Evolutionary conservation across 2,329 filamentous ascomycete species (phyloP), one percentile per base, ranked within the genome.

Genomic region (Hymenoscyphus salicellus): DNA sequence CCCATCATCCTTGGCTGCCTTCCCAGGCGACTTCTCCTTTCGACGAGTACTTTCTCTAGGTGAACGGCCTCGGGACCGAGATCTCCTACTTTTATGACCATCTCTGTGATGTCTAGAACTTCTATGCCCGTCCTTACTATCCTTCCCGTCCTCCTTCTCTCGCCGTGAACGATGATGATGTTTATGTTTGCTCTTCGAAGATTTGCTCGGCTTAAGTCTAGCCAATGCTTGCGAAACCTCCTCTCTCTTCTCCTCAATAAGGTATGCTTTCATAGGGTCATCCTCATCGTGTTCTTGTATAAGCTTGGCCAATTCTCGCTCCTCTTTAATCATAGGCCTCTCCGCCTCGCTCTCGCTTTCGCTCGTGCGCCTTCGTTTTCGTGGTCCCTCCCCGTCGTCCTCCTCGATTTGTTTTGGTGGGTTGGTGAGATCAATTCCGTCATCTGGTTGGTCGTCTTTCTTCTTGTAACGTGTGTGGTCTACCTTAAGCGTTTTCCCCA

Each of bases 401-500:
- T 73, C 68, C 66, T 75, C 66, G 66, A 58, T 72, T 76, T 72
- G 68, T 75, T 46, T 73, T 73, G 70, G 61, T 38, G 56, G 32
- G 3, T 62, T 33, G 62, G 70, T 77, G 58, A 81, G 82, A 74
- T 83, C 83, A 70, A 86, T 85, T 71, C 86, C 84, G 71, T 87
- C 84, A 11, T 85, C 85, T 61, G 82, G 86, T 70, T 90, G 88
- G 61, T 94, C 92, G 63, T 97, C 94, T 70, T 89, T 89, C 56
- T 86, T 83, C 81, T 97, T 96, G 78, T 99, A 99, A 61, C 93
- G 83, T 30, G 93, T 91, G 78, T 99, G 95, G 76, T 99, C 95
- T 14, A 99, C 95, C 65, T 90, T 86, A 52, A 99, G 78, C 64
- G 94, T 78, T 52, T 93, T 84, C 2, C 93, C 93, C 75, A 91